Evolutionary conservation across 2,329 filamentous ascomycete species (phyloP).

Genomic region (Penicillium sp.): DNA sequence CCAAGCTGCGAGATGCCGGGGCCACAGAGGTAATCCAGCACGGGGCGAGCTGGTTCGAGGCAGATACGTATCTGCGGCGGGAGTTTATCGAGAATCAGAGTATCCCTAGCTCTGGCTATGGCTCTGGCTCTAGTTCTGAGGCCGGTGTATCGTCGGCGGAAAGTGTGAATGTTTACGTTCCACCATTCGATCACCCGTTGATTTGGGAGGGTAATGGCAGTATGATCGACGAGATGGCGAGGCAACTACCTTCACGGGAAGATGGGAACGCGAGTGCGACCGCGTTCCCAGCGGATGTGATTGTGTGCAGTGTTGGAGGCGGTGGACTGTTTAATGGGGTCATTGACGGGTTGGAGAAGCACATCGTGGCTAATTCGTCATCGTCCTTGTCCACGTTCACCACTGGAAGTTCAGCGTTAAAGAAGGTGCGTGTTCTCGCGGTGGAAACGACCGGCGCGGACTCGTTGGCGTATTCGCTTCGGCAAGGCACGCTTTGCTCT

Average conservation of each 20-base stretch:
- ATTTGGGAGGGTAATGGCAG: slow-evolving; percentile 41
- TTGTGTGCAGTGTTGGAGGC: slow-evolving; percentile 78
- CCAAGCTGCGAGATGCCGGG: slow-evolving; percentile 67
- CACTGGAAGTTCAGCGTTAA: neutral
- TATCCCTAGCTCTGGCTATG: neutral
- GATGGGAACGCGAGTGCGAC: neutral
- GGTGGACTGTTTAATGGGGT: slow-evolving; percentile 76
- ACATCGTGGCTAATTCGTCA: slow-evolving; percentile 10
- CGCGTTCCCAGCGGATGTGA: slow-evolving; percentile 58
- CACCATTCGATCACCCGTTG: slow-evolving; percentile 42
- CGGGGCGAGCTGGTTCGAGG: slow-evolving; percentile 68
- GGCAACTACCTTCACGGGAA: slow-evolving; percentile 34
- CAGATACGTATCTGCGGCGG: slow-evolving; percentile 65
- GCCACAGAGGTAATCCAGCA: slow-evolving; percentile 64
- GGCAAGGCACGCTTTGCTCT: slow-evolving; percentile 56
- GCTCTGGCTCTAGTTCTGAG: neutral
- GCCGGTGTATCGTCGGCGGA: neutral
- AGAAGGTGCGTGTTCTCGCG: slow-evolving; percentile 57
- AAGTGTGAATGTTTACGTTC: slow-evolving; percentile 36
- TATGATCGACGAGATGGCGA: slow-evolving; percentile 39
- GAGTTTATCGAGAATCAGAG: slow-evolving; percentile 39
- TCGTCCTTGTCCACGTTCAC: neutral
- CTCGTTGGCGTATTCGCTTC: slow-evolving; percentile 64
- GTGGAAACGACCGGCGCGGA: slow-evolving; percentile 74
- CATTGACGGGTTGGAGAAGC: slow-evolving; percentile 60